A percentile compares a stretch with the other conserved stretches of the same genome.
These are phyloP conservation scores for Lactuca sativa DNA, from an alignment of 129 eudicot genomes.

Conservation along the genomic window DNA sequence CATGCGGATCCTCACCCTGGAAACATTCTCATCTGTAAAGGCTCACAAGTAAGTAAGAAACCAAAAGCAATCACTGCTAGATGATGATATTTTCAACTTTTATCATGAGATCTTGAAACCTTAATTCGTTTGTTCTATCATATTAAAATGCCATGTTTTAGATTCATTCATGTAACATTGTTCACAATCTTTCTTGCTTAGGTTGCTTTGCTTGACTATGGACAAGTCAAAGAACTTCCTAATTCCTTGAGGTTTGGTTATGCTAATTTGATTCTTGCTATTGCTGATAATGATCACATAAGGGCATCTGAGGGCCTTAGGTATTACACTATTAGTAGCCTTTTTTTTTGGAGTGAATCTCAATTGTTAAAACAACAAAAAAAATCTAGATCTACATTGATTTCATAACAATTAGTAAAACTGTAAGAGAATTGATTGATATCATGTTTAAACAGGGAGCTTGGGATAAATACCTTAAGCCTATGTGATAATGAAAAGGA, in stretches of 20 bases:
- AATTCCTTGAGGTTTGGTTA: conserved; percentile 77
- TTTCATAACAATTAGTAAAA: no score
- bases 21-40: conserved; percentile 82
- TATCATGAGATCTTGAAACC: neutral
- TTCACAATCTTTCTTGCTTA: conserved; percentile 28
- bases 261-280: conserved; percentile 85
- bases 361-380: neutral
- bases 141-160: neutral
- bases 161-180: neutral
- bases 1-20: conserved; percentile 99
- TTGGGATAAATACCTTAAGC: conserved; percentile 71
- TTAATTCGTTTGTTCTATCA: neutral
- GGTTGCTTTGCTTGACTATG: conserved; percentile 97
- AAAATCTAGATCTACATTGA: no score
- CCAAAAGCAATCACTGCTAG: conserved; percentile 4
- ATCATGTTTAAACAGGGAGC: conserved; percentile 60
- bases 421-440: conserved; percentile 5
- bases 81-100: neutral
- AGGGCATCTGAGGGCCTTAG: conserved; percentile 78
- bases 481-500: conserved; percentile 60
- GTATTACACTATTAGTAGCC: conserved; percentile 39
- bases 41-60: conserved; percentile 62
- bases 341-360: no score
- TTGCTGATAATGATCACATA: conserved; percentile 84
- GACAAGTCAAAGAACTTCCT: conserved; percentile 99